phyloP scores from a whole-genome alignment of 1,284 basidiomycete species.

The Trichosporon coremiiforme region DNA sequence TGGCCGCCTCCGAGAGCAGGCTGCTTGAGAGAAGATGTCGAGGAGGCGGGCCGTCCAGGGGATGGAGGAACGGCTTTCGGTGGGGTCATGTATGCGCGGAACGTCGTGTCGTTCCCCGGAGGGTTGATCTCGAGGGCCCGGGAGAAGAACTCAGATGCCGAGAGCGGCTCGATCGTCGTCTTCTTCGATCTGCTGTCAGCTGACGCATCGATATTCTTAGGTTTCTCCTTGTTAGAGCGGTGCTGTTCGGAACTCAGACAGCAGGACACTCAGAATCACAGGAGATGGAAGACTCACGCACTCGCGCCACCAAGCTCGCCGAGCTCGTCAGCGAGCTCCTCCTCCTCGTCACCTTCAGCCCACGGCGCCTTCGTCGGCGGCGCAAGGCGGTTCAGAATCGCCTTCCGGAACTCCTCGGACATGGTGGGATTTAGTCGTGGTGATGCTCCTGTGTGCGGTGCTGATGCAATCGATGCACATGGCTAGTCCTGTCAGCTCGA shows the following conservation, averaged over 20 bases:
- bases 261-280: no score
- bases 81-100: constrained; percentile 75
- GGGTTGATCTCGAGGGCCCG: constrained; percentile 74
- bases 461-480: neutral
- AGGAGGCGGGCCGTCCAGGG: constrained; percentile 19
- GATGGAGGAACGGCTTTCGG: constrained; percentile 23
- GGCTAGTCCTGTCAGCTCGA: neutral
- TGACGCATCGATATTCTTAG: no score
- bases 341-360: constrained; percentile 58
- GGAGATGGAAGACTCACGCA: constrained; percentile 36
- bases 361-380: constrained; percentile 52
- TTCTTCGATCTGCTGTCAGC: constrained; percentile 61
- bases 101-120: constrained; percentile 64
- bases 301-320: constrained; percentile 61
- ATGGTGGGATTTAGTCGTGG: constrained; percentile 29
- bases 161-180: constrained; percentile 65
- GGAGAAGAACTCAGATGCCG: constrained; percentile 70
- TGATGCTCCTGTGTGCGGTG: neutral
- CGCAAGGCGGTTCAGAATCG: constrained; percentile 52
- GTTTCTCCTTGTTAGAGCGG: no score
- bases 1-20: neutral
- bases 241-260: no score
- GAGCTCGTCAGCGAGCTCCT: constrained; percentile 66
- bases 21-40: constrained; percentile 39
- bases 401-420: constrained; percentile 53